Conservation (phyloP, 352 stramenopile species). For the Globisporangium paddicum region DNA sequence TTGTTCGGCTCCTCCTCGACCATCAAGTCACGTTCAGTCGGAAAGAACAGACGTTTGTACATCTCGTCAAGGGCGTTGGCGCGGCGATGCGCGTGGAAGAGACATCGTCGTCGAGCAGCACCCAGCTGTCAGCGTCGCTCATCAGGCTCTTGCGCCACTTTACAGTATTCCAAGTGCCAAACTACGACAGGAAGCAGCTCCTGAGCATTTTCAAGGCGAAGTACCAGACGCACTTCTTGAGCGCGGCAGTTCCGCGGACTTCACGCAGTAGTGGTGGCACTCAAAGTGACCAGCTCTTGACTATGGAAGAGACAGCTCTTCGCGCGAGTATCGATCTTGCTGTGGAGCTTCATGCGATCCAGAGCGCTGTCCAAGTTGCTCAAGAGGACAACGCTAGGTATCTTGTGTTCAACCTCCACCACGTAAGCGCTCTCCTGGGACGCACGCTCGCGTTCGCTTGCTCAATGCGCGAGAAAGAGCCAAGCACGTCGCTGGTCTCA, state of each 20-base stretch:
- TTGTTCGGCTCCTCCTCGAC: slow-evolving; percentile 42
- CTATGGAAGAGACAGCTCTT: slow-evolving; percentile 41
- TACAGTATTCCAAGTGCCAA: slow-evolving; percentile 32
- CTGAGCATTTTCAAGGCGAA: slow-evolving; percentile 47
- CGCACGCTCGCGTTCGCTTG: slow-evolving; percentile 31
- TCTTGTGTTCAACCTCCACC: slow-evolving; percentile 48
- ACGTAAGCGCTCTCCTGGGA: slow-evolving; percentile 31
- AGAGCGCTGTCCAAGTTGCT: slow-evolving; percentile 17
- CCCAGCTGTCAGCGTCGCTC: neutral
- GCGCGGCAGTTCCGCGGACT: neutral
- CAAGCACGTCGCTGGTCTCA: slow-evolving; percentile 27
- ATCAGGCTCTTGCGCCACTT: slow-evolving; percentile 49
- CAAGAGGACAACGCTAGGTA: neutral
- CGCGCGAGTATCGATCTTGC: slow-evolving; percentile 50
- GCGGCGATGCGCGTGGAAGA: slow-evolving; percentile 25
- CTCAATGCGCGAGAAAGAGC: slow-evolving; percentile 5
- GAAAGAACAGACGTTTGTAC: slow-evolving; percentile 20
- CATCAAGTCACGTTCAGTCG: slow-evolving; percentile 35
- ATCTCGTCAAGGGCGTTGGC: slow-evolving; percentile 34
- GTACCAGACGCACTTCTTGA: slow-evolving; percentile 26
- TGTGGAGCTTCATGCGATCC: slow-evolving; percentile 29
- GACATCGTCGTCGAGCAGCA: neutral
- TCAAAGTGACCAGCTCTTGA: slow-evolving; percentile 16
- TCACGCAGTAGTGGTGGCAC: neutral
- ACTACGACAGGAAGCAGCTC: slow-evolving; percentile 40